These are phyloP conservation scores for Tillandsia fasciculata DNA, from an alignment of 176 grass and related monocot species.

Conservation along the genomic window DNA sequence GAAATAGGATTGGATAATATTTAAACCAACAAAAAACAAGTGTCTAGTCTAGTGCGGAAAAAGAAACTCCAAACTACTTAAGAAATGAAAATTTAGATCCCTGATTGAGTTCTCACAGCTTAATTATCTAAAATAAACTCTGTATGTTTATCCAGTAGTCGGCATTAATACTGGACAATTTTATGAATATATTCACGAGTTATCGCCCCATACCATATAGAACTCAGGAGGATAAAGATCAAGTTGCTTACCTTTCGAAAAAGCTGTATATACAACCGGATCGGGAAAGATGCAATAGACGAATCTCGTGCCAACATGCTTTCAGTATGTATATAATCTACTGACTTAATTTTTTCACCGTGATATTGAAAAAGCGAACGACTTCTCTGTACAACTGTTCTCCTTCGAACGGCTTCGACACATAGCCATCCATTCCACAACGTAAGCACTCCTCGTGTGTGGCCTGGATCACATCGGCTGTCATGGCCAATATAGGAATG, in stretches of 20 bases:
- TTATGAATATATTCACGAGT: no score
- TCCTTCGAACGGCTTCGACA: constrained; percentile 97
- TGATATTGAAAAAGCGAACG: constrained; percentile 66
- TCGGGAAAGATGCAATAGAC: constrained; percentile 8
- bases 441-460: constrained; percentile 79
- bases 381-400: constrained; percentile 99
- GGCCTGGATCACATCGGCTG: constrained; percentile 96
- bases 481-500: constrained; percentile 97
- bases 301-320: constrained; percentile 33
- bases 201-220: no score
- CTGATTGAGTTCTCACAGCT: no score
- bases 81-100: no score
- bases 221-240: no score
- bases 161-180: no score
- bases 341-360: not conserved
- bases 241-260: constrained; percentile 36
- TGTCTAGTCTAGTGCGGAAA: no score
- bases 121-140: no score
- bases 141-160: no score
- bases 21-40: no score
- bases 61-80: no score
- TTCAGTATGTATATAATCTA: constrained; percentile 36
- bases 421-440: constrained; percentile 92
- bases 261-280: constrained; percentile 13
- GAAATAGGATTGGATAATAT: no score